phyloP scores from a whole-genome alignment of 108 stramenopile genomes.

The Nitzschia palea region DNA sequence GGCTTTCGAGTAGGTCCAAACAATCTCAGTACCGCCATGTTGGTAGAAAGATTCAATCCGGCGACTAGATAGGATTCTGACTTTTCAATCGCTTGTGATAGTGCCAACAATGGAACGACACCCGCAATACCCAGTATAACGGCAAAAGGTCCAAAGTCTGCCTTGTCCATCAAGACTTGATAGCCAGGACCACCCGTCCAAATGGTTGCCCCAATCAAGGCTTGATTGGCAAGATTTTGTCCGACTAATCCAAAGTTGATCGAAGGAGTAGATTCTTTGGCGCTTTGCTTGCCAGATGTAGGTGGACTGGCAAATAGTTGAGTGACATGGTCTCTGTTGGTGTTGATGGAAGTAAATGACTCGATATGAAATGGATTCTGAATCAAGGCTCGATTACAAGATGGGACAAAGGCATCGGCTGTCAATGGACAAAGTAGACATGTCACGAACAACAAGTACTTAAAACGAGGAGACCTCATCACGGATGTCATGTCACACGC shows the following conservation, averaged over 20 bases:
- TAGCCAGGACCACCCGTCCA: slow-evolving; percentile 21
- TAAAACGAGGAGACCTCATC: no score
- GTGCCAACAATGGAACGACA: slow-evolving; percentile 17
- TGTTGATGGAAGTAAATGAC: no score
- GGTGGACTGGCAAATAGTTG: not conserved
- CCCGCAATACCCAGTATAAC: slow-evolving; percentile 21
- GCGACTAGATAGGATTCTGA: slow-evolving; percentile 24
- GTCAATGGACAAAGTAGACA: no score
- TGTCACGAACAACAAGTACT: no score
- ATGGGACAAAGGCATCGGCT: no score
- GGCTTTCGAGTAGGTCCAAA: slow-evolving; percentile 31
- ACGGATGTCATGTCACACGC: no score
- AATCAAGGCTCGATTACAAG: no score
- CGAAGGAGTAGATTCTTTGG: not conserved
- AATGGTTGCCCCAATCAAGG: slow-evolving; percentile 22
- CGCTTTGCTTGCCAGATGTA: not conserved
- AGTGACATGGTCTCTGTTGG: no score
- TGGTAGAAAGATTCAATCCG: slow-evolving; percentile 39
- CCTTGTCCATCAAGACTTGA: slow-evolving; percentile 9
- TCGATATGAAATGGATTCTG: no score
- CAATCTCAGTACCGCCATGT: slow-evolving; percentile 29
- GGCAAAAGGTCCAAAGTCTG: slow-evolving; percentile 8
- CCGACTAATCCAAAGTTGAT: slow-evolving; percentile 15
- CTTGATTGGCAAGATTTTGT: slow-evolving; percentile 16
- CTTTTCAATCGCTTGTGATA: slow-evolving; percentile 24